These are phyloP conservation scores for Moesziomyces sp. DNA, from an alignment of 1,284 basidiomycete species.

Conservation along the genomic window DNA sequence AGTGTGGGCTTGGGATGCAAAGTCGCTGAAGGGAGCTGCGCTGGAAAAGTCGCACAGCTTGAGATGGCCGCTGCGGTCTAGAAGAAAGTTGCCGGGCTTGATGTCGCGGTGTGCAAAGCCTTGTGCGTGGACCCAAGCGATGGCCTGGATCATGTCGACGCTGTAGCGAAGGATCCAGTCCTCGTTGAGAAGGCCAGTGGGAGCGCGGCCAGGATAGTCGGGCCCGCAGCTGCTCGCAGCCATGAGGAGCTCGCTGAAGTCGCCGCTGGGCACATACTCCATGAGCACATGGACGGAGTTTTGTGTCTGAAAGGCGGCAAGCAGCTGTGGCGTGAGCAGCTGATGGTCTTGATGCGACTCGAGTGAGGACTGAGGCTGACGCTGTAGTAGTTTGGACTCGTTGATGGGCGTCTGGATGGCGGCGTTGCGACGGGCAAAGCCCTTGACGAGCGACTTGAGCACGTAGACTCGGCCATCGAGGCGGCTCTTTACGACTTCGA, in stretches of 20 bases:
- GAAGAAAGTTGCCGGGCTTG: slow-evolving; percentile 65
- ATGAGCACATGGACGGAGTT: slow-evolving; percentile 64
- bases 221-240: slow-evolving; percentile 50
- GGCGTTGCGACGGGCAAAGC: slow-evolving; percentile 57
- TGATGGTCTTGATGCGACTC: slow-evolving; percentile 1
- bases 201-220: slow-evolving; percentile 52
- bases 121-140: slow-evolving; percentile 61
- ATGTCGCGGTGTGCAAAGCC: slow-evolving; percentile 65
- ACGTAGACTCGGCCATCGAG: slow-evolving; percentile 64
- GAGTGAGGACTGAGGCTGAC: slow-evolving; percentile 10
- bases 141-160: slow-evolving; percentile 63
- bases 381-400: slow-evolving; percentile 56
- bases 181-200: slow-evolving; percentile 55
- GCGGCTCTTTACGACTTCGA: slow-evolving; percentile 63
- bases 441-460: slow-evolving; percentile 64
- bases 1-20: slow-evolving; percentile 6
- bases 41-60: slow-evolving; percentile 66
- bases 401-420: slow-evolving; percentile 58
- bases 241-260: slow-evolving; percentile 63
- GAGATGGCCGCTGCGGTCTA: slow-evolving; percentile 61
- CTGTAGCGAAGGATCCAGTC: slow-evolving; percentile 59
- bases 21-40: slow-evolving; percentile 62
- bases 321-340: slow-evolving; percentile 53
- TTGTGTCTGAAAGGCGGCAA: slow-evolving; percentile 62
- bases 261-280: slow-evolving; percentile 65